These are phyloP conservation scores for Pseudocercospora eumusae DNA, from an alignment of 2,329 filamentous ascomycete genomes.

Conservation along the genomic window DNA sequence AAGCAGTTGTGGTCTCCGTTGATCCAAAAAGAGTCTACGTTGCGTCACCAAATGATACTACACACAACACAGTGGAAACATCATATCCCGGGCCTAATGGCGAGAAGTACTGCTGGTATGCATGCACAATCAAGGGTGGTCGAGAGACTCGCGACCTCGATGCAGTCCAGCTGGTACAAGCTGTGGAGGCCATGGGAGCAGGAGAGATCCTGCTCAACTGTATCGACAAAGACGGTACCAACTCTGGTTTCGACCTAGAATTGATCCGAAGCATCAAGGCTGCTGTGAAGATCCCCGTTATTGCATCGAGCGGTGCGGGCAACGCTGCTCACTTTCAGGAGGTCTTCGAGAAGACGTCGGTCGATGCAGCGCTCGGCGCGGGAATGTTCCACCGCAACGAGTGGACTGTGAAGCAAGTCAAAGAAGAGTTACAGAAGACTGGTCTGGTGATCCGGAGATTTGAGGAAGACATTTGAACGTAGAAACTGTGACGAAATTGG, in stretches of 20 bases:
- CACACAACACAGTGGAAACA: conserved; percentile 75
- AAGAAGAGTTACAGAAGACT: conserved; percentile 71
- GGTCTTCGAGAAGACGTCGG: conserved; percentile 81
- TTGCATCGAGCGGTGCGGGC: conserved; percentile 90
- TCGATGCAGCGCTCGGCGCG: conserved; percentile 90
- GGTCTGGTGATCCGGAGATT: conserved; percentile 78
- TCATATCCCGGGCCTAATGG: conserved; percentile 69
- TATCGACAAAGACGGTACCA: conserved; percentile 95
- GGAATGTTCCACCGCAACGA: conserved; percentile 98
- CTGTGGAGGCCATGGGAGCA: conserved; percentile 92
- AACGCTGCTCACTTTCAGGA: conserved; percentile 84
- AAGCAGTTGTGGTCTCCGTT: conserved; percentile 93
- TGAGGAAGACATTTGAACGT: conserved; percentile 56
- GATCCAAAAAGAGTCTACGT: conserved; percentile 94
- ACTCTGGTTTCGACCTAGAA: conserved; percentile 91
- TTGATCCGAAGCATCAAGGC: conserved; percentile 84
- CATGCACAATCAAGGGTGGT: conserved; percentile 94
- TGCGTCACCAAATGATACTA: conserved; percentile 64
- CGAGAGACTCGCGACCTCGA: conserved; percentile 93
- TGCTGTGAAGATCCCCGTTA: conserved; percentile 88
- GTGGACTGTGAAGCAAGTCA: conserved; percentile 92
- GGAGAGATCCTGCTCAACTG: conserved; percentile 96
- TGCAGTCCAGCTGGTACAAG: conserved; percentile 80
- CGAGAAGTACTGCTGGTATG: conserved; percentile 89
- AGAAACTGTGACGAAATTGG: neutral